phyloP scores from a whole-genome alignment of 176 grass and related monocot genomes.

The Rhynchospora breviuscula region DNA sequence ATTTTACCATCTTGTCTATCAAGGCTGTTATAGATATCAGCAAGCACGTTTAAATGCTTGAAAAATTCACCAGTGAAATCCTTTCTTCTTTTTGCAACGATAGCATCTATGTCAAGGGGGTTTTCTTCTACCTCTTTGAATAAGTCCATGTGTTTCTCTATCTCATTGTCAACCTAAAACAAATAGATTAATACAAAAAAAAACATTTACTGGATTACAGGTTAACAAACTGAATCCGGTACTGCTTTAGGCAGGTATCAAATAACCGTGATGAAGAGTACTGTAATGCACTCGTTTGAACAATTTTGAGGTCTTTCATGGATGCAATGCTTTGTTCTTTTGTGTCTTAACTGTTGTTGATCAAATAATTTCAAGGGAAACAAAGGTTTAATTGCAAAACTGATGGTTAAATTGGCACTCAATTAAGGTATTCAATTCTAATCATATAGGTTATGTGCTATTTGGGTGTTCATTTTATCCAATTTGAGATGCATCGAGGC shows the following conservation, averaged over 20 bases:
- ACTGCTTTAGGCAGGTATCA: neutral
- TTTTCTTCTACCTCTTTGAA: conserved; percentile 64
- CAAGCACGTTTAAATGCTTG: conserved; percentile 61
- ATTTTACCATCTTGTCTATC: conserved; percentile 77
- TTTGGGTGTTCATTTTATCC: neutral
- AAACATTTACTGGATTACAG: neutral
- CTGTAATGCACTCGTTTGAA: neutral
- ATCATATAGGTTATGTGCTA: neutral
- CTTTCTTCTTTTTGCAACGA: conserved; percentile 73
- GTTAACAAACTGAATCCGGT: neutral
- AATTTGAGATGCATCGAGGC: neutral
- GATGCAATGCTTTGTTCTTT: neutral
- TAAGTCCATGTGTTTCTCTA: conserved; percentile 85
- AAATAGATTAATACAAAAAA: conserved; percentile 12
- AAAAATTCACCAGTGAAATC: conserved; percentile 84
- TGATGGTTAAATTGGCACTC: neutral
- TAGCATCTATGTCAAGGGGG: conserved; percentile 61
- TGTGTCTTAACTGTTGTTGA: neutral
- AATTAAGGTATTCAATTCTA: neutral
- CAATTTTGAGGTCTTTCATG: neutral
- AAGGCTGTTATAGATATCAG: conserved; percentile 50
- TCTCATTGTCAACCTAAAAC: conserved; percentile 69
- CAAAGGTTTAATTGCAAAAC: neutral
- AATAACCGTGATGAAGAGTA: neutral
- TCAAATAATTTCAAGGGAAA: neutral